phyloP scores from a whole-genome alignment of 192 early-diverging fungal species.

The Coemansia sp. region DNA sequence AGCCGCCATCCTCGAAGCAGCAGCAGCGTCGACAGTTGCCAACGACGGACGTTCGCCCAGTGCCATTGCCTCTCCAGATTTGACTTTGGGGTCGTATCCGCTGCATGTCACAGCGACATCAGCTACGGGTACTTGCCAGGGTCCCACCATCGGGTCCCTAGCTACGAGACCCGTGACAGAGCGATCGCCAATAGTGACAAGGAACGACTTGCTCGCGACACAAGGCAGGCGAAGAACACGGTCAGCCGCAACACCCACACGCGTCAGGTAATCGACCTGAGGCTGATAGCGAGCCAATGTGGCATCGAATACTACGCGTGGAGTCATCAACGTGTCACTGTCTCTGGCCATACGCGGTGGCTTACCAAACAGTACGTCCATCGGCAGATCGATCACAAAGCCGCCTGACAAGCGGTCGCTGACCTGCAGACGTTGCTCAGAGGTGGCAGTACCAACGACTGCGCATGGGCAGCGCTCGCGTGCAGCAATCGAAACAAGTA shows the following conservation, averaged over 20 bases:
- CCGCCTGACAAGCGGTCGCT: constrained; percentile 67
- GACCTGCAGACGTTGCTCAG: constrained; percentile 80
- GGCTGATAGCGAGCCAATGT: constrained; percentile 65
- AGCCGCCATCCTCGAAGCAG: constrained; percentile 97
- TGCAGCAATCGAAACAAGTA: constrained; percentile 76
- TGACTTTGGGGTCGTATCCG: constrained; percentile 60
- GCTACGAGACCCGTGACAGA: constrained; percentile 93
- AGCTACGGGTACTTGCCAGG: constrained; percentile 98
- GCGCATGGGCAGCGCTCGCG: constrained; percentile 94
- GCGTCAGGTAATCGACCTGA: constrained; percentile 21
- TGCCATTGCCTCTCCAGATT: constrained; percentile 95
- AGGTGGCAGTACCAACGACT: constrained; percentile 86
- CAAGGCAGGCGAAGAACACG: constrained; percentile 85
- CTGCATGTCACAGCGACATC: constrained; percentile 92
- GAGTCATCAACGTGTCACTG: constrained; percentile 60
- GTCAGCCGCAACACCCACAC: constrained; percentile 65
- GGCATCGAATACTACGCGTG: constrained; percentile 62
- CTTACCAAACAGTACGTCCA: constrained; percentile 96
- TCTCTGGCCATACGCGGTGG: constrained; percentile 93
- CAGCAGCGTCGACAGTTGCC: constrained; percentile 82
- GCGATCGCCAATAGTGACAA: constrained; percentile 98
- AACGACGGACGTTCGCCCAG: constrained; percentile 95
- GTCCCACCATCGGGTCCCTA: constrained; percentile 98
- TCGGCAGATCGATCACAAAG: constrained; percentile 90
- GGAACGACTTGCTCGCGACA: constrained; percentile 93